Base-by-base conservation (phyloP, 768 basidiomycete species). In the Nidularia sp. region DNA sequence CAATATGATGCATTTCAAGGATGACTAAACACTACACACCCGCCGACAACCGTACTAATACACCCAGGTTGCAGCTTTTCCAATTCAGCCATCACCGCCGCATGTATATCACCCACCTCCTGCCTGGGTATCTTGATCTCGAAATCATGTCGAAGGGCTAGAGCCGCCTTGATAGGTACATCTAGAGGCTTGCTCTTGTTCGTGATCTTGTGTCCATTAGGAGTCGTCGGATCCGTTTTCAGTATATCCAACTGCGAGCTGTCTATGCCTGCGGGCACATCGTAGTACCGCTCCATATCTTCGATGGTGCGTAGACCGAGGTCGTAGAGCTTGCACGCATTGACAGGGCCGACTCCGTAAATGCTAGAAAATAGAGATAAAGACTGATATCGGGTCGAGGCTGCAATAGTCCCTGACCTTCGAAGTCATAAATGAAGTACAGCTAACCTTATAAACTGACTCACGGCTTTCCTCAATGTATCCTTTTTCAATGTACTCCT, bases 31-130 rank as follows among this genome's bases (percentile, higher is more conserved):
- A 39, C 29, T 10, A 34, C 83, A 56, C 48, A 90, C 91, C 93
- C 89, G 60, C 93, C 94, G 36, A 81, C 88, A 39, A 97, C 81
- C 4, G 86, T 90, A 58, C 81, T 84, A 15, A 78, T 66, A 59
- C 85, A 93, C 0, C 89, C 91, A 1, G 77, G 72, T 48, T 84
- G 76, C 6, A 96, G 62, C 8, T 65, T 62, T 9, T 77, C 74
- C 31, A 96, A 66, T 59, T 93, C 84, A n/a, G 65, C 63, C 79
- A 84, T 81, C 4, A 96, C 79, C 7, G 81, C 70, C 1, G 60
- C 60, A n/a, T 82, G 78, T 52, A 96, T 93, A 58, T 86, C 81
- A 53, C 91, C 85, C 0, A 90, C 89, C 64, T 97, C 92, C 0
- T 67, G 71, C 5, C 91, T 73, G 0, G 89, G 74, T 34, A 96